Percentiles rank a stretch among this genome's conserved stretches.
phyloP scores from a whole-genome alignment of 495 filamentous ascomycete species.

The Penicillium mononematosum region DNA sequence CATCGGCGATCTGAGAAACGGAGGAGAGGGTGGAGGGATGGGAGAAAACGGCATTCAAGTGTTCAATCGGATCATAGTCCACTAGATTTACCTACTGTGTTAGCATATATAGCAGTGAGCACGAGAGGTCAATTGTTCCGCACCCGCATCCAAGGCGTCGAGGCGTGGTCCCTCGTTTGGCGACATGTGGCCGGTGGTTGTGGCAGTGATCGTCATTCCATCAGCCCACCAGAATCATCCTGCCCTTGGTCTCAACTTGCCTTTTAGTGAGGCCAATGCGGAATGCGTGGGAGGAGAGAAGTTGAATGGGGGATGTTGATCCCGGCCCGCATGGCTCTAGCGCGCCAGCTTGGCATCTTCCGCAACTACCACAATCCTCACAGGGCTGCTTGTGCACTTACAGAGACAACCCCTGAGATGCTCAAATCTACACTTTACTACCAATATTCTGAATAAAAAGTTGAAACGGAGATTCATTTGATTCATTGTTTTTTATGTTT shows the following conservation, averaged over 20 bases:
- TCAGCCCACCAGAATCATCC: slow-evolving; percentile 38
- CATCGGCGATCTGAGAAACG: slow-evolving; percentile 66
- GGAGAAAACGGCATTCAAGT: slow-evolving; percentile 92
- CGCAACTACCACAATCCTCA: slow-evolving; percentile 13
- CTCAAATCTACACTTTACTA: background rate
- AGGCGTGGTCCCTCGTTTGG: slow-evolving; percentile 36
- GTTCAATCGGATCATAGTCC: slow-evolving; percentile 90
- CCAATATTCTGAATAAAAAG: background rate
- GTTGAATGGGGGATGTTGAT: slow-evolving; percentile 11
- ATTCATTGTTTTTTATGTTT: slow-evolving; percentile 10
- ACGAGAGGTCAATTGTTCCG: slow-evolving; percentile 9
- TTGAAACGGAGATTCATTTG: background rate
- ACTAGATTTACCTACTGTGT: slow-evolving; percentile 50
- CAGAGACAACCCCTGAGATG: background rate
- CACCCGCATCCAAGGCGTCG: slow-evolving; percentile 49
- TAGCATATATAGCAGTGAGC: slow-evolving; percentile 17
- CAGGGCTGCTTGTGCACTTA: background rate
- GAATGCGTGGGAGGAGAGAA: slow-evolving; percentile 9
- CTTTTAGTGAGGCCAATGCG: slow-evolving; percentile 22
- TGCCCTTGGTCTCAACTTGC: slow-evolving; percentile 25
- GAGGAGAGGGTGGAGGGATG: slow-evolving; percentile 84
- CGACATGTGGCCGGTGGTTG: slow-evolving; percentile 41
- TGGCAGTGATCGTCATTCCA: slow-evolving; percentile 43
- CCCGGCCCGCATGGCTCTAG: slow-evolving; percentile 23
- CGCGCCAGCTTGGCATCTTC: slow-evolving; percentile 31